Base-by-base conservation (phyloP, 1,284 basidiomycete species). In the Earliella scabrosa region DNA sequence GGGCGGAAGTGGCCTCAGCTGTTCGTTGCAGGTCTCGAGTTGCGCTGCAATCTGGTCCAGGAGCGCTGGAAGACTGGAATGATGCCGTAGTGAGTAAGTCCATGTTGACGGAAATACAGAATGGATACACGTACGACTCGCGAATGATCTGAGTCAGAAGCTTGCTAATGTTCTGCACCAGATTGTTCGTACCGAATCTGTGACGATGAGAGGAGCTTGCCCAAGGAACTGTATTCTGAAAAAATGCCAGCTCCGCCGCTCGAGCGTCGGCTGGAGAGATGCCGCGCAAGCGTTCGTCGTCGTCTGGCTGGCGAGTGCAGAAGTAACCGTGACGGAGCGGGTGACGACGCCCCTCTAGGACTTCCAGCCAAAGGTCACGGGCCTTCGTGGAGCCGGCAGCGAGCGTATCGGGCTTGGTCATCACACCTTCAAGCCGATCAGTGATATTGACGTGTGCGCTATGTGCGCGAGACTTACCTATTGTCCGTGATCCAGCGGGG, bases 401-500 rank as follows among this genome's bases (percentile, higher is more conserved):
- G 3, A 88, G 68, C 5, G 71, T 75, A 47, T 89, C 87, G 0
- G 86, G 84, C 59, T 90, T 89, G 0, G 87, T 88, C 21, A 88
- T 70, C 0, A 88, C 78, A n/a, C 85, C 86, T 88, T 50, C 11
- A 18, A 10, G n/a, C 82, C 86, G 44, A 45, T 29, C 39, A 16
- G 2, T 43, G 10, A 29, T 1, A 20, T 13, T 21, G n/a, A 6
- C 21, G 13, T 31, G 29, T 11, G 31, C 23, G 36, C 21, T n/a
- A 24, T 9, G 18, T 8, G 35, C 10, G 8, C 10, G 26, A n/a
- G 3, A 44, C 53, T 4, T 48, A 83, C 87, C 86, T 47, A 88
- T 87, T 0, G 85, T 89, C 16, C 86, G 76, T 21, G 73, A 61
- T 4, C 85, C 86, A 0, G 66, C 52, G 0, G 80, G 77, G 64